Conservation (phyloP, 2,329 filamentous ascomycete genomes). For the Dothideomycetes sp. region DNA sequence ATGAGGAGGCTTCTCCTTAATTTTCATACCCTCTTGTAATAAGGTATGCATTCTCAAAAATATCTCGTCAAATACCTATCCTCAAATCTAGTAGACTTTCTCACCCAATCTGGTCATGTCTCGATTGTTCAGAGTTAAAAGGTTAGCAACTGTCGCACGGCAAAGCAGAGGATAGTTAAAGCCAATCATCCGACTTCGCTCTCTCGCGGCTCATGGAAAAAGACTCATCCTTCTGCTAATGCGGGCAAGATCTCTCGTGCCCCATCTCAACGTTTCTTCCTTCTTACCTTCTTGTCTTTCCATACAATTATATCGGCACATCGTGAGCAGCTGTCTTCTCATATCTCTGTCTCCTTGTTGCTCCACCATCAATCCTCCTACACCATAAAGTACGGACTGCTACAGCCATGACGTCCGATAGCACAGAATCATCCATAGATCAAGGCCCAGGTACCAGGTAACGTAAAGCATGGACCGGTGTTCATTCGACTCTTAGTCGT, state of each 20-base stretch:
- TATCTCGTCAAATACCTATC: too few species aligned
- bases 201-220: constrained; percentile 2
- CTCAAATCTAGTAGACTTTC: too few species aligned
- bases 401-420: constrained; percentile 16
- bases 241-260: neutral
- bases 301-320: neutral
- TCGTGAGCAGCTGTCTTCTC: neutral
- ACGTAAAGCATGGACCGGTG: constrained; percentile 29
- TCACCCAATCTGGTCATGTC: too few species aligned
- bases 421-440: constrained; percentile 12
- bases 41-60: too few species aligned
- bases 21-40: too few species aligned
- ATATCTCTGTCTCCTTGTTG: neutral
- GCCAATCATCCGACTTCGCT: too few species aligned
- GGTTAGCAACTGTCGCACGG: too few species aligned
- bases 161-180: too few species aligned
- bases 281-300: neutral
- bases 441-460: constrained; percentile 22
- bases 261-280: constrained; percentile 5
- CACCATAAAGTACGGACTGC: constrained; percentile 16
- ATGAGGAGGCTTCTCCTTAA: too few species aligned
- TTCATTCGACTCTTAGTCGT: constrained; percentile 17
- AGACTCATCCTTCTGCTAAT: neutral
- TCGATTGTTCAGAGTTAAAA: too few species aligned
- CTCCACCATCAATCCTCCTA: neutral